These are phyloP conservation scores for Trypanosoma lewisi DNA, from an alignment of 208 protist genomes.

Conservation along the genomic window DNA sequence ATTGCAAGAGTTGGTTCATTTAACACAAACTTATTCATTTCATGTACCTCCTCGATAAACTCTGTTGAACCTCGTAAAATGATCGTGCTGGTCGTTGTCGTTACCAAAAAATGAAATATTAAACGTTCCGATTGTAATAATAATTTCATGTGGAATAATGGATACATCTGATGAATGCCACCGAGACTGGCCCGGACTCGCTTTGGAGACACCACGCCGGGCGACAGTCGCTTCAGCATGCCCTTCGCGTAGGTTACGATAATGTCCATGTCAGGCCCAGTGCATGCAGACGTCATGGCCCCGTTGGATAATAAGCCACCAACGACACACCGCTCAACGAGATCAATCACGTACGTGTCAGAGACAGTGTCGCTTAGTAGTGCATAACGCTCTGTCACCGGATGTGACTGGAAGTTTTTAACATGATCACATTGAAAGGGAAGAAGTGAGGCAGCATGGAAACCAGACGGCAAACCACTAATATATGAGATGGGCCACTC, in stretches of 20 bases:
- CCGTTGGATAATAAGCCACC: constrained; percentile 38
- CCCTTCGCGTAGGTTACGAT: constrained; percentile 38
- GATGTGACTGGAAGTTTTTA: constrained; percentile 9
- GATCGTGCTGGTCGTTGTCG: constrained; percentile 3
- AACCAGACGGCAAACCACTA: constrained; percentile 24
- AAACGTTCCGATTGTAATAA: background rate
- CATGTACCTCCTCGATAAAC: background rate
- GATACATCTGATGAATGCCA: constrained; percentile 24
- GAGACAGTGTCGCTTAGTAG: constrained; percentile 52
- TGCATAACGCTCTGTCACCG: constrained; percentile 41
- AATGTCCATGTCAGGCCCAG: constrained; percentile 39
- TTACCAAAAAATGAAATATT: constrained; percentile 15
- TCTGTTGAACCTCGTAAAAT: constrained; percentile 5
- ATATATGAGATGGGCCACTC: constrained; percentile 21
- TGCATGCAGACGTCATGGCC: constrained; percentile 62
- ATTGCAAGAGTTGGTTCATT: constrained; percentile 27
- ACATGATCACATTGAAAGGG: constrained; percentile 2
- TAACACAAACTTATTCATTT: constrained; percentile 5
- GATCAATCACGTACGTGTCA: constrained; percentile 63
- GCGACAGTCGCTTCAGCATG: constrained; percentile 31
- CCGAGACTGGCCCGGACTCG: constrained; percentile 23
- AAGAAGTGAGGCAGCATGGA: constrained; percentile 12
- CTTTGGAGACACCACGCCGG: constrained; percentile 11
- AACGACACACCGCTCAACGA: constrained; percentile 43
- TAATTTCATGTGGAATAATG: constrained; percentile 14